These are phyloP conservation scores for Lentinula edodes DNA, from an alignment of 768 basidiomycete species.

Conservation along the genomic window DNA sequence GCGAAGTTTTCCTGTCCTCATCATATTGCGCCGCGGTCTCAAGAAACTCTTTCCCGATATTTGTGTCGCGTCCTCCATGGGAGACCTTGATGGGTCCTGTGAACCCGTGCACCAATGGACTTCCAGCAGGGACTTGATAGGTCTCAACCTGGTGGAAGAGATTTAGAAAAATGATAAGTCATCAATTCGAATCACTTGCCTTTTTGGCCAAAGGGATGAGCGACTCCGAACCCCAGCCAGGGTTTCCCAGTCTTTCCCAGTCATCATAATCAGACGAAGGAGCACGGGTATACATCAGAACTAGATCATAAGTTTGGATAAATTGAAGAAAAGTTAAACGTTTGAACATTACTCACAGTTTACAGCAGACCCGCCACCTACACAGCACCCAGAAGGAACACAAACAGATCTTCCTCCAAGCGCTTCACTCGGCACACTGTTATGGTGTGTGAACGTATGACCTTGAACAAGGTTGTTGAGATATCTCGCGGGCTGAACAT, in stretches of 20 bases:
- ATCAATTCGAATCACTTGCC: slow-evolving; percentile 17
- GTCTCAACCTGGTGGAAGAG: slow-evolving; percentile 27
- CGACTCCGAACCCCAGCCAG: slow-evolving; percentile 39
- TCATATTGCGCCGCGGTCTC: slow-evolving; percentile 30
- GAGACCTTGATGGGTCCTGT: slow-evolving; percentile 33
- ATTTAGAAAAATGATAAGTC: neutral
- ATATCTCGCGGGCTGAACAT: slow-evolving; percentile 36
- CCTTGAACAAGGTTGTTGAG: slow-evolving; percentile 26
- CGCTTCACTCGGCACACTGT: slow-evolving; percentile 22
- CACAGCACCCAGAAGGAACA: slow-evolving; percentile 26
- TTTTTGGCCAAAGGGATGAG: slow-evolving; percentile 40
- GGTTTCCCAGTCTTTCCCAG: slow-evolving; percentile 35
- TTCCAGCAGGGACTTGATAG: slow-evolving; percentile 24
- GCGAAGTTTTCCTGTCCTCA: slow-evolving; percentile 16
- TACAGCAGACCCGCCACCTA: slow-evolving; percentile 44
- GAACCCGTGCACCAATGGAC: slow-evolving; percentile 27
- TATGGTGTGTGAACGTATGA: slow-evolving; percentile 29
- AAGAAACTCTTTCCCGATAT: slow-evolving; percentile 32
- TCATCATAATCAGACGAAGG: slow-evolving; percentile 42
- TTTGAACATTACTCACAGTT: slow-evolving; percentile 28
- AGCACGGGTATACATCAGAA: slow-evolving; percentile 37
- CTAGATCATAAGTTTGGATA: neutral
- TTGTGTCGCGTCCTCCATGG: slow-evolving; percentile 24
- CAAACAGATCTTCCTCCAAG: slow-evolving; percentile 25
- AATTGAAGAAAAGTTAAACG: neutral